Base-by-base conservation (phyloP, 1,139 yeast species). In the Scheffersomyces lignicola region DNA sequence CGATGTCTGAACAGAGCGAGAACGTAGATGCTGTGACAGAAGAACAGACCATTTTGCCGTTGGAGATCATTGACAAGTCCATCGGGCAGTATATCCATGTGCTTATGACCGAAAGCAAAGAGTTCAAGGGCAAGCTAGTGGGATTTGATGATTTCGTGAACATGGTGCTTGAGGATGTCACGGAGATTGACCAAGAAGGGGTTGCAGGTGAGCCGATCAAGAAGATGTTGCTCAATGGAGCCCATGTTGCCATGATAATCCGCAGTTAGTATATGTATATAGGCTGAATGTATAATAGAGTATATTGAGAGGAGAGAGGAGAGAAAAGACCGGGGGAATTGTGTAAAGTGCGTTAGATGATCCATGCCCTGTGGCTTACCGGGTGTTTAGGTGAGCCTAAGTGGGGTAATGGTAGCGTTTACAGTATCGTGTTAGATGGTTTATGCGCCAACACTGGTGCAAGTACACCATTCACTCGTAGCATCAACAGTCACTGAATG, bases 101-200 rank as follows among this genome's bases (percentile, higher is more conserved):
- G 21, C 73, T 90, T 38, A 72, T 89, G 71, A 80, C 85, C 45
- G 76, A 80, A 40, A 79, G 82, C 45, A 66, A 65, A 43, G 97
- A 90, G 58, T 92, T 89, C 58, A 75, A 77, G 17, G 98, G 98
- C 2, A 86, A 82, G 7, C 69, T 92, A 35, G 77, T 84, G 18
- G 98, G 97, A 1, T 90, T 92, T 58, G 98, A 92, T 58, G 97
- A 92, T 59, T 90, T 83, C 52, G 97, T 92, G 42, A 92, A 92
- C 60, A 83, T 90, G 69, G 96, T 92, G 8, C 73, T 90, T 42
- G 85, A 84, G 52, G 82, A 88, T 49, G 97, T 86, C 23, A 74
- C 76, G 7, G 97, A 89, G 58, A 49, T 49, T 21, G 71, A 65
- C 36, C 48, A 45, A 34, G 57, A 51, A 37, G 70, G 64, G 12